Evolutionary conservation across 2,329 filamentous ascomycete species (phyloP), one percentile per base, ranked within the genome.

Genomic region (Elsinoe necatrix): DNA sequence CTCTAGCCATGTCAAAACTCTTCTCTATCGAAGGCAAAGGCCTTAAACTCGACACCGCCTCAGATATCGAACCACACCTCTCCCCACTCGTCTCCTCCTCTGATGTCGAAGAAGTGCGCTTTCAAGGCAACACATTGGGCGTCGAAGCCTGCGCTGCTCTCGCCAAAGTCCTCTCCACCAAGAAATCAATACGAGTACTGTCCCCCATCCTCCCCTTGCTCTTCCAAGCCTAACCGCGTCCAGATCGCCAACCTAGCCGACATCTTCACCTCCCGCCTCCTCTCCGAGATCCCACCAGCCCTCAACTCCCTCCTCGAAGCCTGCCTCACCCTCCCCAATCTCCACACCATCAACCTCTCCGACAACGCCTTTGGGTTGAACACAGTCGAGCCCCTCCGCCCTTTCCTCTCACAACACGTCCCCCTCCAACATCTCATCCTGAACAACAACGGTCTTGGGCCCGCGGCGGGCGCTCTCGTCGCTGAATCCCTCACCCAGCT

Each of bases 281-380:
- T 97, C 61, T 87, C 84, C 71, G 93, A 98, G 71, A 98, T 98
- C 61, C 93, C 93, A 48, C 85, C 86, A 62, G 92, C 93, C 6
- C 82, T 98, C 56, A 87, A 87, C 45, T 84, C 82, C 58, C 84
- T 98, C 48, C 84, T 98, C 55, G 90, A 85, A 39, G 86, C 92
- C 3, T 84, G 97, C 41, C 83, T 96, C 57, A 86, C 90, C 67
- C 85, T 95, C 55, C 86, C 87, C 1, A 85, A 88, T 57, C 85
- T 98, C 43, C 86, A 87, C 71, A 96, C 91, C 27, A 81, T 98
- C 73, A 95, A 97, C 73, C 81, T 98, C 39, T 95, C 92, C 73
- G 93, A 98, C 74, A 98, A 98, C 73, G 93, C 93, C 45, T 98
- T 98, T 67, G 93, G 93, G 57, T 83, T 96, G 60, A 96, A 95